Conservation (phyloP, 1,284 basidiomycete genomes). For the Trametes pubescens region DNA sequence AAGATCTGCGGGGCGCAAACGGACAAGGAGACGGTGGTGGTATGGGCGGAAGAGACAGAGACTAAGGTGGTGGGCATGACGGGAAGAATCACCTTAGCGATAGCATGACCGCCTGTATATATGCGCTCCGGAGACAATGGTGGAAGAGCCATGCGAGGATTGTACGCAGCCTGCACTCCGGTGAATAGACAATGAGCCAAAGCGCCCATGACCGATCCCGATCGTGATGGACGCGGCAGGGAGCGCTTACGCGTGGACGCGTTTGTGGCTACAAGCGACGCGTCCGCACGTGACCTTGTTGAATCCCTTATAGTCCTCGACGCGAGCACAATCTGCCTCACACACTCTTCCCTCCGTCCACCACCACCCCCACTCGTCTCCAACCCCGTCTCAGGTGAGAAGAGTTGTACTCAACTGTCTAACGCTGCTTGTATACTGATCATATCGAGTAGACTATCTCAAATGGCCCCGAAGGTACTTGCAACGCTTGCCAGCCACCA, state of each 20-base stretch:
- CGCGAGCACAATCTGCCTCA: slow-evolving; percentile 23
- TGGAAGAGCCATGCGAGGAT: not conserved
- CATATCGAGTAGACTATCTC: slow-evolving; percentile 8
- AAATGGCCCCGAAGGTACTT: slow-evolving; percentile 44
- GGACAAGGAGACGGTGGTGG: slow-evolving; percentile 39
- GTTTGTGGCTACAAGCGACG: slow-evolving; percentile 33
- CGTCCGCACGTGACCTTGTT: slow-evolving; percentile 36
- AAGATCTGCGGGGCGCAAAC: slow-evolving; percentile 62
- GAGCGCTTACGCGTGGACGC: slow-evolving; percentile 30
- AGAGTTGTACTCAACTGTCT: not conserved
- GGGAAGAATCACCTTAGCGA: slow-evolving; percentile 46
- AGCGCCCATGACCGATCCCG: slow-evolving; percentile 4
- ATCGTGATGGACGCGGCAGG: slow-evolving; percentile 5
- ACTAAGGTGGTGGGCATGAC: slow-evolving; percentile 75
- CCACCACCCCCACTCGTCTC: slow-evolving; percentile 18
- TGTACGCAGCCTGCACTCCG: not conserved
- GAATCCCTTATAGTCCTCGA: slow-evolving; percentile 36
- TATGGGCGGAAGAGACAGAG: slow-evolving; percentile 44
- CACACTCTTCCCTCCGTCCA: slow-evolving; percentile 28
- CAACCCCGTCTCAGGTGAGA: slow-evolving; percentile 21
- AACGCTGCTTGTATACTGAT: slow-evolving; percentile 8
- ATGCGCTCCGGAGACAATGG: slow-evolving; percentile 19
- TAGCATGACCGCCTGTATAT: slow-evolving; percentile 15
- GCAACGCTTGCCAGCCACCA: slow-evolving; percentile 23
- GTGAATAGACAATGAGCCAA: slow-evolving; percentile 13